phyloP scores from a whole-genome alignment of 2,329 filamentous ascomycete genomes.

The Trichoderma guizhouense region DNA sequence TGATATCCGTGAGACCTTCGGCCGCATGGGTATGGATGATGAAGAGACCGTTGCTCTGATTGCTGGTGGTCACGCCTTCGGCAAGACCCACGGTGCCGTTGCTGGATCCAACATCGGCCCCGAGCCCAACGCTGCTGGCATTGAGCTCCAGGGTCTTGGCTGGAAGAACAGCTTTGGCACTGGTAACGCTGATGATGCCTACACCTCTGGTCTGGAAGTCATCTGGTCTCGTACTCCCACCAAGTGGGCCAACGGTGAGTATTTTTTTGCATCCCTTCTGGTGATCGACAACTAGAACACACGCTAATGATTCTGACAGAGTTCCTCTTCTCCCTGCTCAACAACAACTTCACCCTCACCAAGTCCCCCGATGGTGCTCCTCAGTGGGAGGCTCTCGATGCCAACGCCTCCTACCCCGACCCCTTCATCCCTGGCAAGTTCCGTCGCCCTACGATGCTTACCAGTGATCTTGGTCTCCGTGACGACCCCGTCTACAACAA shows the following conservation, averaged over 20 bases:
- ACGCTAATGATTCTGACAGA: slow-evolving; percentile 53
- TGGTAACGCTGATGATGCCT: slow-evolving; percentile 66
- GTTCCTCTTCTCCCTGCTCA: slow-evolving; percentile 72
- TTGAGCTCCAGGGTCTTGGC: slow-evolving; percentile 67
- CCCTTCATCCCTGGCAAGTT: slow-evolving; percentile 67
- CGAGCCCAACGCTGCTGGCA: slow-evolving; percentile 61
- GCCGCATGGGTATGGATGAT: slow-evolving; percentile 78
- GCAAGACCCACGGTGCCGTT: slow-evolving; percentile 75
- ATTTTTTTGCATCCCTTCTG: background rate
- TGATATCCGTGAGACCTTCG: slow-evolving; percentile 71
- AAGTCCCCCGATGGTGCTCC: slow-evolving; percentile 72
- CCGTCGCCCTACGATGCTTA: slow-evolving; percentile 70
- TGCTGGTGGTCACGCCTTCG: slow-evolving; percentile 72
- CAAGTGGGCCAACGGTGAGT: slow-evolving; percentile 38
- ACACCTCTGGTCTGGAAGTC: slow-evolving; percentile 73
- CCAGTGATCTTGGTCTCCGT: slow-evolving; percentile 68
- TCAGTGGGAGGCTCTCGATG: slow-evolving; percentile 71
- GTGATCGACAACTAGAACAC: background rate
- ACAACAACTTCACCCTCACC: slow-evolving; percentile 71
- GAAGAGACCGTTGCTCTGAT: slow-evolving; percentile 77
- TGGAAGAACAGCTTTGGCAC: slow-evolving; percentile 63
- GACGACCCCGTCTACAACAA: slow-evolving; percentile 70
- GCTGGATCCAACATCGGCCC: slow-evolving; percentile 56
- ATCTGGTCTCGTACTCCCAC: slow-evolving; percentile 73
- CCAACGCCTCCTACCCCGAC: slow-evolving; percentile 65